A percentile compares a stretch with the other conserved stretches of the same genome.
phyloP scores from a whole-genome alignment of 441 rosid genomes.

The Syzygium malaccense region DNA sequence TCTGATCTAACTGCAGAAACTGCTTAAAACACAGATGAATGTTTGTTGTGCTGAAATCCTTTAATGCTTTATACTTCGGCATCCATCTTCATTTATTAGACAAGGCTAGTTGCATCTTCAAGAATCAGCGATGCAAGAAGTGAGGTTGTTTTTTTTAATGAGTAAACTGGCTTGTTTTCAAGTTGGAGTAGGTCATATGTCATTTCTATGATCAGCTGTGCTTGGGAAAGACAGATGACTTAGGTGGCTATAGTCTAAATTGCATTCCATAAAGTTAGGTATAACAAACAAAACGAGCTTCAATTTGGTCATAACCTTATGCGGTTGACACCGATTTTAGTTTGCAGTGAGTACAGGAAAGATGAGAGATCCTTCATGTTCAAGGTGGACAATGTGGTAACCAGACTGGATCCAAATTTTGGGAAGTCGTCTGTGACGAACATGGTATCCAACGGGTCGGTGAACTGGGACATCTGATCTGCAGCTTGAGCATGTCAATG shows the following conservation, averaged over 20 bases:
- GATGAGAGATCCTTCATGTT: slow-evolving; percentile 1
- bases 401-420: slow-evolving; percentile 2
- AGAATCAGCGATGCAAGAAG: neutral
- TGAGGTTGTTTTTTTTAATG: neutral
- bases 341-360: neutral
- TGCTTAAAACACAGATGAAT: neutral
- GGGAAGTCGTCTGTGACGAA: slow-evolving; percentile 3
- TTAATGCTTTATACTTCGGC: no score
- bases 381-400: slow-evolving; percentile 1
- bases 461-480: neutral
- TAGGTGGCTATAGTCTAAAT: neutral
- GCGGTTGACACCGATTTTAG: neutral
- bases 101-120: neutral
- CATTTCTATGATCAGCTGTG: neutral
- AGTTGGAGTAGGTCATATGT: no score
- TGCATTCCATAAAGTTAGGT: neutral
- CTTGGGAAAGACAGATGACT: neutral
- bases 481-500: neutral
- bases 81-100: no score
- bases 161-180: neutral
- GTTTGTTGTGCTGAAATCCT: neutral
- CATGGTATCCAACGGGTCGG: neutral
- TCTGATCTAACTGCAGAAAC: neutral
- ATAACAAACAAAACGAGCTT: neutral
- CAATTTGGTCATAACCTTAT: neutral